Base-by-base conservation (phyloP, 2,329 filamentous ascomycete species). In the Ophiosphaerella herpotricha region DNA sequence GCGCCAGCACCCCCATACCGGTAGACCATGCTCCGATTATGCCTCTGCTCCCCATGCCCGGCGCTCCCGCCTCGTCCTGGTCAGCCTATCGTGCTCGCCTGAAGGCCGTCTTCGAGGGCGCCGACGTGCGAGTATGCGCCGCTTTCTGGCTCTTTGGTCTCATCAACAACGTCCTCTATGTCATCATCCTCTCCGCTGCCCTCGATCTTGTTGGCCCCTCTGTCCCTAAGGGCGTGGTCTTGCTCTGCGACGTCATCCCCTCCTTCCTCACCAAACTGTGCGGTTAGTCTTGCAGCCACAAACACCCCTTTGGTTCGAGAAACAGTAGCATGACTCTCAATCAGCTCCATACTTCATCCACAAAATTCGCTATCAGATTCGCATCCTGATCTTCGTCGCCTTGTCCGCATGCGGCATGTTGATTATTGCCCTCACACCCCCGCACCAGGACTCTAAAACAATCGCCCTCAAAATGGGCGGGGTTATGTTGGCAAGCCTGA, bases 91-190 rank as follows among this genome's bases (percentile, higher is more conserved):
- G 80, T 50, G 84, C 86, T 23, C 85, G 89, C 32, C 66, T 94
- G 23, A 77, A 75, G 42, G 77, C 80, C 16, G 64, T 88, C 39
- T 85, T 94, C 48, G 80, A 81, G 26, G 86, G 86, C 50, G 82
- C 85, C 40, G 86, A 95, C 65, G 80, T 82, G 1, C 80, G 86
- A 43, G 89, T 96, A 13, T 81, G 90, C 48, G 68, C 86, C 43
- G 90, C 93, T 24, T 97, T 97, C 68, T 97, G 92, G 92, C 80
- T 97, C 2, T 95, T 97, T 68, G 93, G 93, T 44, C 78, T 94
- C 14, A 94, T 97, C 71, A 97, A 99, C 76, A 97, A 97, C 77
- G 90, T 97, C 61, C 88, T 97, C 76, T 97, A 97, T 75, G 93
- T 97, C 48, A 90, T 97, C 72, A 94, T 97, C 70, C 88, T 99